A percentile compares a stretch with the other conserved stretches of the same genome.
These are phyloP conservation scores for Thymus mandschuricus DNA, from an alignment of 257 asterid species.

Conservation along the genomic window DNA sequence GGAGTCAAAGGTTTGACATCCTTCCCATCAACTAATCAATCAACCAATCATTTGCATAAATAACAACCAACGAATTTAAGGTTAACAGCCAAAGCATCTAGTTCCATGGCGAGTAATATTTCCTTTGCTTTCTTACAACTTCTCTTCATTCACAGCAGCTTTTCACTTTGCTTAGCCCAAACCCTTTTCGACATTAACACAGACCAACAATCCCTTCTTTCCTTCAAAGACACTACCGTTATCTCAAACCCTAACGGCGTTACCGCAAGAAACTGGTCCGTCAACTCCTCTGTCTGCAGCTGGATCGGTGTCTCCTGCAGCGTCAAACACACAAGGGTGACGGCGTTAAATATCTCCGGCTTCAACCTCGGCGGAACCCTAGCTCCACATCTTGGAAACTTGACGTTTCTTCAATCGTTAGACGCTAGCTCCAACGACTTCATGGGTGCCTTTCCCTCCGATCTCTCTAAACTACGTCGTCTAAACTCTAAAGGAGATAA, in stretches of 20 bases:
- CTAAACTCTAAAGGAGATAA: background rate
- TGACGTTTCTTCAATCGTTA: background rate
- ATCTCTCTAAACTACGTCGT: conserved; percentile 1
- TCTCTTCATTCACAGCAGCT: background rate
- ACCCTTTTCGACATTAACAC: background rate
- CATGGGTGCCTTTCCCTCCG: background rate
- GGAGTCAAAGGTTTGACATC: no score
- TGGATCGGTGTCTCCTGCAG: conserved; percentile 7
- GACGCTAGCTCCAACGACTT: background rate
- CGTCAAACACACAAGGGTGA: background rate
- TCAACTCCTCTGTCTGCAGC: background rate
- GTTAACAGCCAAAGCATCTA: background rate
- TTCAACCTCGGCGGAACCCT: background rate
- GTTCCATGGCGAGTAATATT: background rate
- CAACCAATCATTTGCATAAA: no score
- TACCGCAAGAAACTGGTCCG: background rate
- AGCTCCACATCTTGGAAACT: background rate
- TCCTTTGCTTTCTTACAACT: background rate
- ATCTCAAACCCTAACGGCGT: background rate
- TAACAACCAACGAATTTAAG: no score
- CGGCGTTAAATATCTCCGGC: conserved; percentile 1
- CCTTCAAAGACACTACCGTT: background rate
- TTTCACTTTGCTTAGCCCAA: background rate
- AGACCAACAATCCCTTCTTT: background rate
- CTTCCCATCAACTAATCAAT: no score